Base-by-base conservation (phyloP, 495 filamentous ascomycete species). In the Aspergillus homomorphus region DNA sequence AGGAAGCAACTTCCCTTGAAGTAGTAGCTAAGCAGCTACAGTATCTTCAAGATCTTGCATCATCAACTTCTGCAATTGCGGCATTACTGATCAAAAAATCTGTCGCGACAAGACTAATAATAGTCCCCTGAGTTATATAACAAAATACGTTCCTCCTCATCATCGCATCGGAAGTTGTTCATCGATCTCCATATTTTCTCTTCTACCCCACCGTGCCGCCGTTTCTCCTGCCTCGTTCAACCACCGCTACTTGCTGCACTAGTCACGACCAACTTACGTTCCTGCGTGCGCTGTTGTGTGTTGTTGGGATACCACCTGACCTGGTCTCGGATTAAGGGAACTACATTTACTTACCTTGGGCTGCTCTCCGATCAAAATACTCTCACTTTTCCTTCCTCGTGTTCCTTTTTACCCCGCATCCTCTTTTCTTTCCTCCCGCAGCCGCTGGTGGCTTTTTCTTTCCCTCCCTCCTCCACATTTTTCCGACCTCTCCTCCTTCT, bases 61-160 rank as follows among this genome's bases (percentile, higher is more conserved):
- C 58, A 65, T 64, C 54, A n/a, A 64, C 69, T 58, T 59, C 48
- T 26, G 43, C 41, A 48, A 63, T 66, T 61, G 61, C 64, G 58
- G 64, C 55, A 63, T 66, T 66, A 21, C 56, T 55, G 44, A 63
- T 56, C 53, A 57, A 63, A 58, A 57, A 63, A 58, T 38, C 28
- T 10, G 42, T 58, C 22, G 18, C 56, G 19, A 19, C 24, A 46
- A 38, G 33, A 12, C 26, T 10, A 14, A 5, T 54, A 12, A 48
- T 54, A 50, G 22, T 16, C 22, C 22, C 26, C 46, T 50, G 48
- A 30, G 24, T 15, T 51, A 51, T 51, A 51, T 30, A 51, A 51
- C 22, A 26, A 38, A n/a, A 38, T 38, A 38, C 8, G 8, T 38
- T 12, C 33, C 12, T 12, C 33, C 15, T 12, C 33, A 6, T 12